Base-by-base conservation (phyloP, 495 filamentous ascomycete species). In the Penicillium tannophilum region DNA sequence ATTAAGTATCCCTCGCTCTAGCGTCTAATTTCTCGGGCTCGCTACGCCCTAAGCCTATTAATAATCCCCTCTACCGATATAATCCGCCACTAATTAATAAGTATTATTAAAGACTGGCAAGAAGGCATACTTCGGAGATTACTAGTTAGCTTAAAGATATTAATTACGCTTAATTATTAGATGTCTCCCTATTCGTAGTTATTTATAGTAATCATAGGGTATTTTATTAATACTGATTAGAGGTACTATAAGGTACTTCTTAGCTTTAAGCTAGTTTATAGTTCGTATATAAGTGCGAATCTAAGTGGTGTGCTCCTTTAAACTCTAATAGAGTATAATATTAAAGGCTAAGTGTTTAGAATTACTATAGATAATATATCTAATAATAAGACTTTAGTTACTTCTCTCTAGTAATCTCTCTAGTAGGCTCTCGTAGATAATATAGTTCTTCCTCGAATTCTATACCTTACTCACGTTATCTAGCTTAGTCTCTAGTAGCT, bases 141-240 rank as follows among this genome's bases (percentile, higher is more conserved):
- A 20, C 54, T 49, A 6, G 4, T 14, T 31, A 9, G 36, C 26
- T 26, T 41, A 19, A 64, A 63, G 23, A 26, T 66, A 19, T 66
- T 33, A 35, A 64, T 66, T 55, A 39, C 26, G 2, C 43, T 65
- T 42, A 28, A 64, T 23, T 64, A n/a, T 49, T 67, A 28, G 64
- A 66, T 33, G 10, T 63, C 49, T 1, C 48, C 49, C 9, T 62
- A 61, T 54, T 36, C 12, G 0, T 39, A 62, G 23, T 41, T 54
- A 28, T 70, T 70, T 60, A 70, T 70, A 14, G 58, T 56, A 6
- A 54, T 64, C 2, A 66, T 55, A 16, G 46, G 60, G 30, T 69
- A 66, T 17, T 65, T 65, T 31, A 35, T 68, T 41, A 33, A 68
- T 49, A 0, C n/a, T 3, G 50, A 68, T 24, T 68, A 33, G 65